Conservation (phyloP, 2,329 filamentous ascomycete species). For the Aspergillus bombycis region DNA sequence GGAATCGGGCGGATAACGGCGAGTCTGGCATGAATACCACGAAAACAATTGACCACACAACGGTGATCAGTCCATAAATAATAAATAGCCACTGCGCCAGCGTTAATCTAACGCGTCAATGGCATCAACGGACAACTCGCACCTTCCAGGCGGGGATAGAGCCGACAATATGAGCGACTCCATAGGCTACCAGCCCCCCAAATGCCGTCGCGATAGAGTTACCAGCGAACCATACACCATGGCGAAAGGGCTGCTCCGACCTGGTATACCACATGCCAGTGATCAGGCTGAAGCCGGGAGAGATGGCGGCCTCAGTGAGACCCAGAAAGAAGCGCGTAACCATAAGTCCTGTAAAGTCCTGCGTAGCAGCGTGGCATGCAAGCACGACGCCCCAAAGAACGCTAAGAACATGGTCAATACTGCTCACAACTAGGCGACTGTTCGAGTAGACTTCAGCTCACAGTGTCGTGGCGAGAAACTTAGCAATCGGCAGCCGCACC, state of each 20-base stretch:
- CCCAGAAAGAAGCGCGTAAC: conserved; percentile 14
- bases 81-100: neutral
- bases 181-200: neutral
- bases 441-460: neutral
- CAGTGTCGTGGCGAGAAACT: conserved; percentile 3
- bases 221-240: neutral
- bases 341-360: conserved; percentile 13
- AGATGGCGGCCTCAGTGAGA: conserved; percentile 12
- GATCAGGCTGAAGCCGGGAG: neutral
- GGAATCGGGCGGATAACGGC: neutral
- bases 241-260: neutral
- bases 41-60: neutral
- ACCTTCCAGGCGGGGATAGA: neutral
- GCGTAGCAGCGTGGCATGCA: conserved; percentile 10
- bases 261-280: neutral
- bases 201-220: neutral
- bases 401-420: neutral
- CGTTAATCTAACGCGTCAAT: neutral
- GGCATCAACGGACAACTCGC: neutral
- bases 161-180: neutral
- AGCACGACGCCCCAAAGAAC: conserved; percentile 4
- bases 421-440: neutral
- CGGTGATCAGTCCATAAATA: neutral
- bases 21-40: neutral
- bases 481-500: conserved; percentile 1